phyloP scores from a whole-genome alignment of 208 protist genomes.

The Trypanosoma vivax region DNA sequence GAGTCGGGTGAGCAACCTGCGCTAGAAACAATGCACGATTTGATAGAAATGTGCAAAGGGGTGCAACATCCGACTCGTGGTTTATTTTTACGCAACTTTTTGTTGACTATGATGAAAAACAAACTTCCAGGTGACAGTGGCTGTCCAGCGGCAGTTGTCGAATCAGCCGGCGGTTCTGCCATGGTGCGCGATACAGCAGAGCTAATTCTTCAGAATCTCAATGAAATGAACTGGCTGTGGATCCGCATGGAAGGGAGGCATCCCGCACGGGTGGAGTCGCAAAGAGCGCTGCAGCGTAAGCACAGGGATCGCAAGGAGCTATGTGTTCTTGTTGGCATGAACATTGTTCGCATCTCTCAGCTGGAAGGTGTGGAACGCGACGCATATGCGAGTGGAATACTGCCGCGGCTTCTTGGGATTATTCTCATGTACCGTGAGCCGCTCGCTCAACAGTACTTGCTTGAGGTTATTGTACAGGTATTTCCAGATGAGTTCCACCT shows the following conservation, averaged over 20 bases:
- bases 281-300: constrained; percentile 22
- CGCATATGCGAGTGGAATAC: constrained; percentile 83
- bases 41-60: constrained; percentile 99
- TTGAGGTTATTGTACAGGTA: constrained; percentile 97
- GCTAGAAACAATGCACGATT: constrained; percentile 94
- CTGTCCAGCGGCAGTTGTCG: constrained; percentile 16
- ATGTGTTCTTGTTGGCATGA: constrained; percentile 95
- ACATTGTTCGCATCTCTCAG: constrained; percentile 94
- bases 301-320: constrained; percentile 95
- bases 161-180: constrained; percentile 46
- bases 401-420: constrained; percentile 86
- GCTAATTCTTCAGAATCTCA: constrained; percentile 97
- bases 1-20: constrained; percentile 84
- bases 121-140: constrained; percentile 93
- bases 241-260: constrained; percentile 95
- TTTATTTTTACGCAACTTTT: constrained; percentile 97
- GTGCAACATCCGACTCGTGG: constrained; percentile 99
- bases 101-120: constrained; percentile 94
- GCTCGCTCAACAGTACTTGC: constrained; percentile 98
- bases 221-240: constrained; percentile 99
- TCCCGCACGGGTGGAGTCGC: constrained; percentile 6
- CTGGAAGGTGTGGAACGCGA: constrained; percentile 92
- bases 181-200: constrained; percentile 89
- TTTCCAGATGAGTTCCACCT: constrained; percentile 98
- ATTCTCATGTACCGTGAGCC: constrained; percentile 94